phyloP scores from a whole-genome alignment of 257 asterid species.

The Capsicum baccatum region DNA sequence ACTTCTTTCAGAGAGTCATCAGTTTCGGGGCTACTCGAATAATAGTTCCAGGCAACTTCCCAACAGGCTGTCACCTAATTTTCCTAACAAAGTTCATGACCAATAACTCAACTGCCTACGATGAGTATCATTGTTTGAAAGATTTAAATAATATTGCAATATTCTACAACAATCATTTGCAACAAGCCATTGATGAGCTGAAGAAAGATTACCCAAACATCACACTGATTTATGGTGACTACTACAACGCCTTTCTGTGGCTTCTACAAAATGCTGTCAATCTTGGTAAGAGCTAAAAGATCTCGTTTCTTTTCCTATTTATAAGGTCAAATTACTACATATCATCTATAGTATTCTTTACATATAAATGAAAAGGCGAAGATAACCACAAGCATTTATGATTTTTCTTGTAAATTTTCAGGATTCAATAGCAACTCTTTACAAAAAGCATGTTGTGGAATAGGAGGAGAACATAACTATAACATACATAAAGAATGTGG shows the following conservation, averaged over 20 bases:
- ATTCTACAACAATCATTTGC: constrained; percentile 26
- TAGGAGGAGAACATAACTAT: constrained; percentile 37
- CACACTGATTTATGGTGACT: constrained; percentile 27
- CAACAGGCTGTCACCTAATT: constrained; percentile 1
- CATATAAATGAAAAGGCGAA: background rate
- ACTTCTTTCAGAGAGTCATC: background rate
- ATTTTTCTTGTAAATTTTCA: background rate
- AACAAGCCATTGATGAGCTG: constrained; percentile 8
- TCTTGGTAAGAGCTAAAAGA: background rate
- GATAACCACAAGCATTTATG: background rate
- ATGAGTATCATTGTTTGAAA: constrained; percentile 29
- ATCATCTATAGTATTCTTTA: too few relatives aligned
- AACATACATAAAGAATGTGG: background rate
- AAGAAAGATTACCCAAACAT: background rate
- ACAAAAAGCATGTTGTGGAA: constrained; percentile 41
- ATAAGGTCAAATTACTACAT: background rate
- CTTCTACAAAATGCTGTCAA: constrained; percentile 14
- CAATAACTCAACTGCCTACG: background rate
- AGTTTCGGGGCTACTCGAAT: background rate
- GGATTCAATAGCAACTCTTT: constrained; percentile 28
- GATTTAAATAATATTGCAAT: constrained; percentile 25
- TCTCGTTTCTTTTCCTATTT: background rate
- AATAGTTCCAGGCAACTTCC: background rate
- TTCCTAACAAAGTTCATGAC: background rate
- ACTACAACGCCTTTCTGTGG: constrained; percentile 31